Evolutionary conservation across 108 stramenopile genomes (phyloP).

Genomic region (Asterionellopsis glacialis): DNA sequence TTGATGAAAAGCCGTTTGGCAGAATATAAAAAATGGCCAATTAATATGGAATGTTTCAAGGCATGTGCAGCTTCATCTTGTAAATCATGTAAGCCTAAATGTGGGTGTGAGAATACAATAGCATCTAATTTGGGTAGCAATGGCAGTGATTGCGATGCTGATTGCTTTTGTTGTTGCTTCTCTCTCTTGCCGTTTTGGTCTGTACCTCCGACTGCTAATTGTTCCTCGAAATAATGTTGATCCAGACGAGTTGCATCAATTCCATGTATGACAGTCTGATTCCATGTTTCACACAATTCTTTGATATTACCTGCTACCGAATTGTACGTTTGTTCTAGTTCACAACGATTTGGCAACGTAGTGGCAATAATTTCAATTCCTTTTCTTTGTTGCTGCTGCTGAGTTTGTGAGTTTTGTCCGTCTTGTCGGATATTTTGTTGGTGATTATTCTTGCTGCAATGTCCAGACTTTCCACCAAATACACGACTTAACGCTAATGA

Average conservation of each 20-base stretch:
- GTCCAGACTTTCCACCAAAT: slow-evolving; percentile 36
- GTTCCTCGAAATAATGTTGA: slow-evolving; percentile 1
- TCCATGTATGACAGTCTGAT: slow-evolving; percentile 27
- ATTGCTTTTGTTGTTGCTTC: slow-evolving; percentile 1
- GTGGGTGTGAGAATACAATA: slow-evolving; percentile 70
- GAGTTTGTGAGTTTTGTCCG: too few species aligned
- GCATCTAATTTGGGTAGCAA: slow-evolving; percentile 30
- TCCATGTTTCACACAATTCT: too few species aligned
- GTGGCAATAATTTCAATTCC: not conserved
- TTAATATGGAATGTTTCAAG: slow-evolving; percentile 32
- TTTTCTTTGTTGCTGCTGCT: slow-evolving; percentile 2
- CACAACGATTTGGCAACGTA: too few species aligned
- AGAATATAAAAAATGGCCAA: slow-evolving; percentile 62
- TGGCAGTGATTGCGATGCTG: not conserved
- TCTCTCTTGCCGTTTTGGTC: too few species aligned
- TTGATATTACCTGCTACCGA: too few species aligned
- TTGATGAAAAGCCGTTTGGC: slow-evolving; percentile 22
- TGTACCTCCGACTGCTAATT: too few species aligned
- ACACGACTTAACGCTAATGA: slow-evolving; percentile 55
- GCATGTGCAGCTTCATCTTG: slow-evolving; percentile 31
- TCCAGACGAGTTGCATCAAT: slow-evolving; percentile 59
- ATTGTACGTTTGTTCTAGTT: too few species aligned
- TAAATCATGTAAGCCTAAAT: slow-evolving; percentile 44
- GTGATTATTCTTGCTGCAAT: too few species aligned
- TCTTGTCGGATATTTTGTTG: too few species aligned